These are phyloP conservation scores for Penicillium sp. DNA, from an alignment of 2,329 filamentous ascomycete species.

Conservation along the genomic window DNA sequence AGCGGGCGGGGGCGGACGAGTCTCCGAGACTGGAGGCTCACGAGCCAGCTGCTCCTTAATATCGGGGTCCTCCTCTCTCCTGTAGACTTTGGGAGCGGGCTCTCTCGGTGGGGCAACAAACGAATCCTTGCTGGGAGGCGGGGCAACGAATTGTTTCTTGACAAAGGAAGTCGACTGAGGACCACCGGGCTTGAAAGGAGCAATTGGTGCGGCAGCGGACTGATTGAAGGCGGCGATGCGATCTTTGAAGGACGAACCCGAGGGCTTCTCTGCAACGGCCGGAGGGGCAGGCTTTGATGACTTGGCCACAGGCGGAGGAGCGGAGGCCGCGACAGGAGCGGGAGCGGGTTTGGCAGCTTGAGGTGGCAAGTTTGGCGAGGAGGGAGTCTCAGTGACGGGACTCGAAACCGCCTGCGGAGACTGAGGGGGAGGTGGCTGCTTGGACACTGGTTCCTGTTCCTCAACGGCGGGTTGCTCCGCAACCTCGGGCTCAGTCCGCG, in stretches of 20 bases:
- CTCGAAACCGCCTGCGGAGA: constrained; percentile 26
- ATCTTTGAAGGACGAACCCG: constrained; percentile 80
- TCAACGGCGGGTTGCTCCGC: constrained; percentile 29
- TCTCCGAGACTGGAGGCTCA: constrained; percentile 39
- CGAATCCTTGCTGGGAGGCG: constrained; percentile 88
- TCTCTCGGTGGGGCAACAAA: constrained; percentile 78
- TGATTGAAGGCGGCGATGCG: constrained; percentile 98
- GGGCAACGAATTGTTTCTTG: constrained; percentile 95
- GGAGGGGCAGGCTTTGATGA: constrained; percentile 65
- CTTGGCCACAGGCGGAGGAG: constrained; percentile 41
- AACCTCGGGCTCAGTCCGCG: constrained; percentile 38
- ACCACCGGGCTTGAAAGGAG: constrained; percentile 83
- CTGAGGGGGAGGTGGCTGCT: constrained; percentile 19
- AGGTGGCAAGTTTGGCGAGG: constrained; percentile 29
- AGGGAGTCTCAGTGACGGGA: constrained; percentile 26
- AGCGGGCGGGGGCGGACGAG: constrained; percentile 27
- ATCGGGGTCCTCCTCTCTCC: constrained; percentile 79
- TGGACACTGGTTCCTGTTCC: constrained; percentile 23
- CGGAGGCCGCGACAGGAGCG: constrained; percentile 30
- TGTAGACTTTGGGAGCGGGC: constrained; percentile 74
- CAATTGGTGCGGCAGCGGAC: constrained; percentile 75
- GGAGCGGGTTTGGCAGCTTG: constrained; percentile 28
- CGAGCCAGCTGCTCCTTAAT: constrained; percentile 35
- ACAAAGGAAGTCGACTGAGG: constrained; percentile 69
- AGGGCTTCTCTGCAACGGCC: constrained; percentile 69